A percentile compares a stretch with the other conserved stretches of the same genome.
Conservation (phyloP, 2,329 filamentous ascomycete genomes). For the Aspergillus flavus region DNA sequence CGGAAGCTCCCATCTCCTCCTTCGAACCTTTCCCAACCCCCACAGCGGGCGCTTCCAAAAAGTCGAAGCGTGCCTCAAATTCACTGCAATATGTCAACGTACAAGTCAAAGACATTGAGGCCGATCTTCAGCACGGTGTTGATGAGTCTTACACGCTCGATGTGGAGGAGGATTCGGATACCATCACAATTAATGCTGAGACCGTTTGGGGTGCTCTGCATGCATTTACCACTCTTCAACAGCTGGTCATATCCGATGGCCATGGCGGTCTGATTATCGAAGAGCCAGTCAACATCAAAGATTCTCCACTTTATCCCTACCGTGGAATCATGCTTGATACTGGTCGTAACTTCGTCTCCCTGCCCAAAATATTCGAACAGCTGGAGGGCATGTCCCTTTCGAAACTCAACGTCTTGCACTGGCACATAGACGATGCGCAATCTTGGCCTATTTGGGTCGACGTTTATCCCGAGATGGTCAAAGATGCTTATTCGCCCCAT, state of each 20-base stretch:
- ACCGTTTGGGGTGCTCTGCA: constrained; percentile 59
- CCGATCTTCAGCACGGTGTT: constrained; percentile 57
- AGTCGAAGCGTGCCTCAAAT: constrained; percentile 33
- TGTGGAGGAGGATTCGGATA: constrained; percentile 42
- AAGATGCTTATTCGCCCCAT: constrained; percentile 56
- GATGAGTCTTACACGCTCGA: constrained; percentile 60
- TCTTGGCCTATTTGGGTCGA: constrained; percentile 58
- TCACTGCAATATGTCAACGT: constrained; percentile 50
- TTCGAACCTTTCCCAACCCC: constrained; percentile 56
- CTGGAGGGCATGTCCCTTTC: constrained; percentile 58
- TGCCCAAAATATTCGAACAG: constrained; percentile 56
- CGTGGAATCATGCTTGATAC: constrained; percentile 60
- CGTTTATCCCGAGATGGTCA: constrained; percentile 55
- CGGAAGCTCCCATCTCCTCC: constrained; percentile 53
- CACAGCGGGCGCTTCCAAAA: constrained; percentile 22
- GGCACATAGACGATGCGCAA: constrained; percentile 59
- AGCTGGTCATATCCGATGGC: constrained; percentile 55
- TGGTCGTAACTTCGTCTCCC: constrained; percentile 57
- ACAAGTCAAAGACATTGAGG: constrained; percentile 48
- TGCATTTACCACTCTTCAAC: constrained; percentile 61
- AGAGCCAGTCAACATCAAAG: constrained; percentile 55
- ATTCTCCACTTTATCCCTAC: constrained; percentile 56
- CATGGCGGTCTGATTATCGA: constrained; percentile 52
- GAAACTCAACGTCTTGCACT: constrained; percentile 61
- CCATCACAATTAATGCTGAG: constrained; percentile 51